Evolutionary conservation across 306 rosid genomes (phyloP), one percentile per base, ranked within the genome.

Genomic region (Quercus aquifolioides): DNA sequence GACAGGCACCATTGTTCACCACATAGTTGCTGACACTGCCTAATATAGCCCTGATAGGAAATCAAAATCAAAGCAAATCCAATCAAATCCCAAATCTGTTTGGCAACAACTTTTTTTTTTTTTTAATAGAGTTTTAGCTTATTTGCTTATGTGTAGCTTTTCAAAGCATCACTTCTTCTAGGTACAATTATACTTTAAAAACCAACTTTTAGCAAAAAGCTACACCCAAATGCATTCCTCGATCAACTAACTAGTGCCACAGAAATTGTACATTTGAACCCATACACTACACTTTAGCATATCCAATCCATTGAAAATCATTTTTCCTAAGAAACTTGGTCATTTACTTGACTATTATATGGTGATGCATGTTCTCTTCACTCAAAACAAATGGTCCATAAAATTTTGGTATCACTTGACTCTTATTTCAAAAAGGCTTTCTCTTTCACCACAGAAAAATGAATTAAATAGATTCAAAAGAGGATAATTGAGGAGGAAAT

Each of bases 1-100:
- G 94, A 49, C 98, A 92, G 0, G 85, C 7, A 17, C 90, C 97
- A 69, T 88, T 78, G 62, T 88, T 94, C 86, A 94, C 92, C 46
- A 92, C 93, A 25, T 78, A 71, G 87, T 91, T 91, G 90, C 98
- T 94, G 1, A 94, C 98, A 76, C 98, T 94, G 8, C 98, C 98
- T 90, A 94, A 71, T 56, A 93, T 73, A 5, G 65, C 98, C 88
- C 98, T 93, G 88, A 12, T 72, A 84, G 31, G 9, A 18, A 73
- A 46, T 19, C 57, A 2, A 30, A 38, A 38, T 38, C 0, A 21
- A 64, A 69, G 74, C 67, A 73, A 75, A 64, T 51, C 74, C 71
- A 74, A 43, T 83, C 31, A 75, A 74, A 76, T 78, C 76, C 30
- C 69, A 2, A 63, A 63, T 14, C 33, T 15, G 13, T 6, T 14